Evolutionary conservation across 108 stramenopile species (phyloP), one percentile per base, ranked within the genome.

Genomic region (Skeletonema grethae): DNA sequence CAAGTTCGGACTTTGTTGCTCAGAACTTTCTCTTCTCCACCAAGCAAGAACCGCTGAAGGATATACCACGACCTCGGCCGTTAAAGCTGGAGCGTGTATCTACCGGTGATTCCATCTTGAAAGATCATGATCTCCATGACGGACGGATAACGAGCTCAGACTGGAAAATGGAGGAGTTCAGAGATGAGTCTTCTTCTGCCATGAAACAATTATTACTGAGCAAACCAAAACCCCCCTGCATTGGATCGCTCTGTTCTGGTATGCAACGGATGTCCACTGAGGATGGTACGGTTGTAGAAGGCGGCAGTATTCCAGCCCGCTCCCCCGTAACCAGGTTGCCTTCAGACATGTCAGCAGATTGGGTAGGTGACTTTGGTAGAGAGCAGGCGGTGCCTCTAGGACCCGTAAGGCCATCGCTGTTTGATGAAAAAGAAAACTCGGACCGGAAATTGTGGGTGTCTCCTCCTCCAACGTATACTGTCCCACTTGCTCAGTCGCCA

Each of bases 341-440:
- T 41, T 53, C 50, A 53, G 50, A 53, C 7, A 29, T 81, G 39
- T 56, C 67, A 7, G 63, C 71, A 1, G 80, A 81, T 34, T 81
- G 80, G 80, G 68, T 50, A 7, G 28, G 32, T n/a, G 73, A 74
- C 22, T 73, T 73, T 18, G 6, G 35, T 6, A 31, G 29, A 22
- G 63, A 73, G 35, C 38, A 32, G 34, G 18, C 35, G 13, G 12
- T 31, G 35, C 62, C 16, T 41, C 29, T 61, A 28, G 30, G 20
- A 35, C 39, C 60, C 12, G 53, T 38, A 39, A 43, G 55, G 16
- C 68, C 68, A 57, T 69, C 57, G 15, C 30, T 69, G 0, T 69
- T 69, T 32, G 66, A 67, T 62, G 34, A 72, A 29, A 43, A 34
- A 28, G 35, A 13, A 9, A 22, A 50, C 4, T 50, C 46, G 56